Evolutionary conservation across 176 grass and related monocot species (phyloP).

Genomic region (Lolium rigidum): DNA sequence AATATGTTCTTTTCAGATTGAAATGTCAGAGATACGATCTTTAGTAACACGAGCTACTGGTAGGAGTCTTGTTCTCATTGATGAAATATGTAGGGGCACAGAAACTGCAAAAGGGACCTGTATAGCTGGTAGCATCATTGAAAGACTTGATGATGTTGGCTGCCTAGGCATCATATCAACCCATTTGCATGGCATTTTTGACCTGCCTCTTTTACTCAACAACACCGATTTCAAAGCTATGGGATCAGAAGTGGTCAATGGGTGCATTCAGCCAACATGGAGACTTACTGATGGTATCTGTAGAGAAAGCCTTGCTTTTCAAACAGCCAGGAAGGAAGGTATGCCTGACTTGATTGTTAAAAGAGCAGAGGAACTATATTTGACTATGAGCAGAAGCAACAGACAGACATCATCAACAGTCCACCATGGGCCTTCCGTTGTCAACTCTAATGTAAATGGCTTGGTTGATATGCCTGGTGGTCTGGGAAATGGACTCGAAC

Average conservation of each 20-base stretch:
- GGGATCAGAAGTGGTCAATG: constrained; percentile 69
- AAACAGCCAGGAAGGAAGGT: constrained; percentile 87
- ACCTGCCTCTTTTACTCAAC: constrained; percentile 70
- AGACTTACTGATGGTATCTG: constrained; percentile 83
- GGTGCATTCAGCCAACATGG: constrained; percentile 77
- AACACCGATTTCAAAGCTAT: constrained; percentile 83
- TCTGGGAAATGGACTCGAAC: constrained; percentile 39
- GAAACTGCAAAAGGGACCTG: constrained; percentile 96
- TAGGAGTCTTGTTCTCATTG: constrained; percentile 83
- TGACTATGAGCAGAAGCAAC: constrained; percentile 46
- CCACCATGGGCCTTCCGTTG: constrained; percentile 19
- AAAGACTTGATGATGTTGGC: constrained; percentile 77
- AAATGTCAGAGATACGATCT: constrained; percentile 96
- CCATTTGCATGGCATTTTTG: constrained; percentile 89
- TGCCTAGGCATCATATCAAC: constrained; percentile 90
- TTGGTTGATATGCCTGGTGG: constrained; percentile 37
- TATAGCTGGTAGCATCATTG: constrained; percentile 95
- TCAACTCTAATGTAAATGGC: constrained; percentile 24
- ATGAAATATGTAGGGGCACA: constrained; percentile 96
- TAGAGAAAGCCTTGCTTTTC: constrained; percentile 91
- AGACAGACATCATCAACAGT: constrained; percentile 9
- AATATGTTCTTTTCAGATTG: constrained; percentile 68
- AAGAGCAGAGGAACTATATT: constrained; percentile 84
- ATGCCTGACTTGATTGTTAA: constrained; percentile 75
- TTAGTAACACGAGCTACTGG: constrained; percentile 67